Percentiles rank a stretch among this genome's conserved stretches.
Conservation (phyloP, 306 rosid species). For the Ceratonia siliqua region DNA sequence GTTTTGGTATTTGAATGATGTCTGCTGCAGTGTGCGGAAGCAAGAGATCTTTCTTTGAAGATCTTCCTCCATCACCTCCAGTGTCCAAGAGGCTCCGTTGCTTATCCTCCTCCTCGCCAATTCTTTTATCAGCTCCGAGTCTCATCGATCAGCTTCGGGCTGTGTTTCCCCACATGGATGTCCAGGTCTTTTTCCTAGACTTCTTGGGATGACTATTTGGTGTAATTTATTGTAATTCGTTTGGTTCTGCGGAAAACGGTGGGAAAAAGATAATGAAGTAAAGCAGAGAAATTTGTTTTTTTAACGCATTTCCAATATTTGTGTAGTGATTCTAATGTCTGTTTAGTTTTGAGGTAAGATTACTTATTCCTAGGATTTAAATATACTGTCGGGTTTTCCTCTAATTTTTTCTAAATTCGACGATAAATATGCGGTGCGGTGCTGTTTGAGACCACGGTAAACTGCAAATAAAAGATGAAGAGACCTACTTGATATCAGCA, state of each 20-base stretch:
- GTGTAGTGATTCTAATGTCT: not conserved
- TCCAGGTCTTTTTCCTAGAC: constrained; percentile 30
- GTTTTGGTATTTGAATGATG: constrained; percentile 57
- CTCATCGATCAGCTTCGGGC: constrained; percentile 70
- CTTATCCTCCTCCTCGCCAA: constrained; percentile 81
- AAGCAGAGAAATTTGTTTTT: not conserved
- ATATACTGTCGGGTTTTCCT: not conserved
- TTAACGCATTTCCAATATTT: not conserved
- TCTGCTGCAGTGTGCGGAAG: constrained; percentile 99
- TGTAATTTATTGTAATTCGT: not conserved
- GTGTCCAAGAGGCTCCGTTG: constrained; percentile 87
- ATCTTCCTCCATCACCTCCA: constrained; percentile 90
- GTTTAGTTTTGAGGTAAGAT: not conserved
- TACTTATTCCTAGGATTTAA: not conserved
- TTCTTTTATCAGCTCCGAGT: constrained; percentile 55
- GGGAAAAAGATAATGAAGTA: not conserved
- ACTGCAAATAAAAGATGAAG: too few relatives aligned
- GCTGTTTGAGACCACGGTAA: too few relatives aligned
- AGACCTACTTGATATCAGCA: constrained; percentile 73
- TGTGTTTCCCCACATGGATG: constrained; percentile 82
- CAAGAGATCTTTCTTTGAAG: constrained; percentile 97
- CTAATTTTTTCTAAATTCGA: not conserved
- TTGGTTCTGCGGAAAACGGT: not conserved
- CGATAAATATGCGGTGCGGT: too few relatives aligned
- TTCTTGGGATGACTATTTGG: not conserved